These are phyloP conservation scores for Alternaria metachromatica DNA, from an alignment of 2,329 filamentous ascomycete genomes.

Conservation along the genomic window DNA sequence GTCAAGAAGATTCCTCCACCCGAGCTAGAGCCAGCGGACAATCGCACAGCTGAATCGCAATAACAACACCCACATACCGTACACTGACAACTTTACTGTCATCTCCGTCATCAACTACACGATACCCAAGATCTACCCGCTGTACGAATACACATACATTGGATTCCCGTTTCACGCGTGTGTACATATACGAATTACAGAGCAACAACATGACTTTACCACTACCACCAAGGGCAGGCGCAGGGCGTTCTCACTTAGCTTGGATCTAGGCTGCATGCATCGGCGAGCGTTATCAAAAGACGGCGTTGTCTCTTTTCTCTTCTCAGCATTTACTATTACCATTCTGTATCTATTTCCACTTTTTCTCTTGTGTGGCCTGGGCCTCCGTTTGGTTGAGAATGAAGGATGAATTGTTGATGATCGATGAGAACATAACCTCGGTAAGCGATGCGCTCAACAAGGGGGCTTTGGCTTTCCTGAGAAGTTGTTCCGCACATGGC, in stretches of 20 bases:
- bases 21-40: conserved; percentile 19
- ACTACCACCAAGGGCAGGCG: conserved; percentile 5
- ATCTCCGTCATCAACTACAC: conserved; percentile 16
- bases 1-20: conserved; percentile 55
- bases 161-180: conserved; percentile 15
- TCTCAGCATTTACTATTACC: neutral
- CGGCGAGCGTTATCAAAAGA: conserved; percentile 15
- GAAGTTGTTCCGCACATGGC: neutral
- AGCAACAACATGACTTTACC: conserved; percentile 10
- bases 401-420: conserved; percentile 1
- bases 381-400: neutral
- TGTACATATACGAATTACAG: conserved; percentile 23
- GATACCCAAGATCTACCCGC: conserved; percentile 17
- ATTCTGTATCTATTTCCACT: conserved; percentile 3
- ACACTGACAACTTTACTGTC: conserved; percentile 20
- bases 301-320: conserved; percentile 10
- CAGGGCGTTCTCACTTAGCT: conserved; percentile 17
- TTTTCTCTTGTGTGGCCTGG: neutral
- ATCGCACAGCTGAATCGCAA: conserved; percentile 7
- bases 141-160: conserved; percentile 28
- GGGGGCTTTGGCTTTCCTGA: neutral
- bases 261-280: conserved; percentile 17
- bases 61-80: conserved; percentile 11
- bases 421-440: neutral
- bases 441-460: neutral